A percentile compares a stretch with the other conserved stretches of the same genome.
Conservation (phyloP, 257 asterid species). For the Solanum verrucosum region DNA sequence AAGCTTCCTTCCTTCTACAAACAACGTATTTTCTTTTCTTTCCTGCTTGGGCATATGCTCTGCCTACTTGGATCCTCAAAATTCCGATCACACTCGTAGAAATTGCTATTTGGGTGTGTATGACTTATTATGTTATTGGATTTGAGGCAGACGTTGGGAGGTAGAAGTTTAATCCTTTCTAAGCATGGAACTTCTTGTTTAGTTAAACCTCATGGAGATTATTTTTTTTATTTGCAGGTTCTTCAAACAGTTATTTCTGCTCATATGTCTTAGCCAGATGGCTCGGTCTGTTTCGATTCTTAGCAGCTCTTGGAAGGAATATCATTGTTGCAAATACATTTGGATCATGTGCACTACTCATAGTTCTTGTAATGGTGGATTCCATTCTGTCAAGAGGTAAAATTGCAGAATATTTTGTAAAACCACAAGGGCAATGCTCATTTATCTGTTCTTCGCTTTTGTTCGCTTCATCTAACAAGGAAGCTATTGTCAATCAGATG, state of each 20-base stretch:
- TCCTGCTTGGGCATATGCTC: conserved; percentile 74
- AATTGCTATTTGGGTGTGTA: conserved; percentile 22
- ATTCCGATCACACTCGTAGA: conserved; percentile 43
- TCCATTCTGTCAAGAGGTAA: conserved; percentile 65
- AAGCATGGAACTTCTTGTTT: background rate
- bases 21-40: conserved; percentile 69
- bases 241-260: conserved; percentile 2
- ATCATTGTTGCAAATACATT: conserved; percentile 7
- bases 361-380: conserved; percentile 10
- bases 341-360: conserved; percentile 9
- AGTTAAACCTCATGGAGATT: background rate
- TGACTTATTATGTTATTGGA: conserved; percentile 51
- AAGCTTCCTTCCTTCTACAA: conserved; percentile 74
- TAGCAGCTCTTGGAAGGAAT: conserved; percentile 11
- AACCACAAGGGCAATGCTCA: background rate
- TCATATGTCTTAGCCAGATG: background rate
- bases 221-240: conserved; percentile 1
- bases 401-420: background rate
- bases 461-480: background rate
- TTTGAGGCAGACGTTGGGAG: conserved; percentile 31
- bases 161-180: background rate
- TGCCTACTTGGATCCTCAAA: conserved; percentile 64
- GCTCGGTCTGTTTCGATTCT: conserved; percentile 8
- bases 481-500: conserved; percentile 17
- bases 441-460: background rate